Evolutionary conservation across 768 basidiomycete species (phyloP).

Genomic region (Phlebiopsis gigantea): DNA sequence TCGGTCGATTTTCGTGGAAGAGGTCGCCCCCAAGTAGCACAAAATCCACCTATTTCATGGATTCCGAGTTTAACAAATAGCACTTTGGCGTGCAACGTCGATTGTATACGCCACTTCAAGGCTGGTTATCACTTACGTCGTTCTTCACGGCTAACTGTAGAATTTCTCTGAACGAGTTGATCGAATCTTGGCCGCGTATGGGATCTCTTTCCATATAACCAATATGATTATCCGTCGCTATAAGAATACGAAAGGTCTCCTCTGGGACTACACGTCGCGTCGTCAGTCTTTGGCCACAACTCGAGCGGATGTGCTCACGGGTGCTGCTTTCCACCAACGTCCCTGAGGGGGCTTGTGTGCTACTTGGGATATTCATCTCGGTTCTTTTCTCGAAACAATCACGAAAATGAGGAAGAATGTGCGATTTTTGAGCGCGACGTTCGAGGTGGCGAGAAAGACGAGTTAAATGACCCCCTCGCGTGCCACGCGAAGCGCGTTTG

Average conservation of each 20-base stretch:
- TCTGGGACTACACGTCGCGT: slow-evolving; percentile 41
- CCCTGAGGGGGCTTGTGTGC: not conserved
- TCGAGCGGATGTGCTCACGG: slow-evolving; percentile 26
- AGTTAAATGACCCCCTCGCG: slow-evolving; percentile 1
- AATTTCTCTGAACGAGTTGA: slow-evolving; percentile 94
- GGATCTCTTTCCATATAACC: slow-evolving; percentile 95
- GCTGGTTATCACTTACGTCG: slow-evolving; percentile 51
- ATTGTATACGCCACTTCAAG: not conserved
- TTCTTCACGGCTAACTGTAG: slow-evolving; percentile 85
- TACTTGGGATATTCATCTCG: not conserved
- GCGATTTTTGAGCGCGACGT: not conserved
- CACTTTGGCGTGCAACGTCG: not conserved
- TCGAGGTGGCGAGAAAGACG: not conserved
- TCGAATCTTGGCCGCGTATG: slow-evolving; percentile 88
- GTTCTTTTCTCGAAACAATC: not conserved
- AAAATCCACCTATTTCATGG: slow-evolving; percentile 74
- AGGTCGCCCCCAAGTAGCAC: slow-evolving; percentile 92
- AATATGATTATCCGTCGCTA: slow-evolving; percentile 95
- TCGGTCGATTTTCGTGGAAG: slow-evolving; percentile 97
- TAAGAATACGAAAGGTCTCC: slow-evolving; percentile 74
- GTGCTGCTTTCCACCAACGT: slow-evolving; percentile 20
- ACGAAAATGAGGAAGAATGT: too few relatives aligned
- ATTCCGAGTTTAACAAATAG: too few relatives aligned
- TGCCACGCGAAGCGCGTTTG: slow-evolving; percentile 1
- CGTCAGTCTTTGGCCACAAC: not conserved